Evolutionary conservation across 2,329 filamentous ascomycete genomes (phyloP), one percentile per base, ranked within the genome.

Genomic region (Calonectria ilicicola): DNA sequence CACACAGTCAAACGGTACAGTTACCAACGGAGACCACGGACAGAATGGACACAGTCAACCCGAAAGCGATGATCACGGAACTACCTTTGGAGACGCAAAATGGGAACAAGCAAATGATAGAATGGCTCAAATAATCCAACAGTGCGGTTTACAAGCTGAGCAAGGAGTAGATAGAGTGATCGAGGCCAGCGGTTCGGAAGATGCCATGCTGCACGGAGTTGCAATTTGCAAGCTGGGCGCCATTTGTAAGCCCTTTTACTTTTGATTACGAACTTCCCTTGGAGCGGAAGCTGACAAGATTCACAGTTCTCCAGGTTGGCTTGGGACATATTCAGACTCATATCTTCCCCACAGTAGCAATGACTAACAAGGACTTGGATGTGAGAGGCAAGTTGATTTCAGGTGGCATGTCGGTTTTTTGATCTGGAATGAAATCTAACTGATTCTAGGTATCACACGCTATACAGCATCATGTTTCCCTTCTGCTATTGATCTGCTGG

Each of bases 381-480:
- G 74, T 80, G 51, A 77, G 75, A 68, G 77, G 77, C 77, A 62
- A 1, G 73, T 32, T 1, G 5, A 23, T 38, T 27, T 3, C 7
- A 21, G 12, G 32, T 29, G 19, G 44, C 19, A 27, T 21, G 5
- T 1, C 17, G 29, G 17, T 29, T n/a, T 27, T 19, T 63, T 10
- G 35, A 5, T 32, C 6, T 32, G 5, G 17, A 12, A 38, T 21
- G 29, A 32, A 8, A 35, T 42, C 6, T n/a, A 17, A 38, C 12
- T 23, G 2, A 10, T 19, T 14, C n/a, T 2, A 77, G 78, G 78
- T 6, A 80, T 78, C 19, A 78, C 80, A 1, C 69, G 79, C 7
- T 80, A 79, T 49, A 80, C 77, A 2, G 74, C 77, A 17, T 78
- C 78, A 19, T 80, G 79, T 67, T 80, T 78, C 35, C 71, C 56